A percentile compares a stretch with the other conserved stretches of the same genome.
phyloP scores from a whole-genome alignment of 2,329 filamentous ascomycete species.

The Hymenoscyphus linearis region DNA sequence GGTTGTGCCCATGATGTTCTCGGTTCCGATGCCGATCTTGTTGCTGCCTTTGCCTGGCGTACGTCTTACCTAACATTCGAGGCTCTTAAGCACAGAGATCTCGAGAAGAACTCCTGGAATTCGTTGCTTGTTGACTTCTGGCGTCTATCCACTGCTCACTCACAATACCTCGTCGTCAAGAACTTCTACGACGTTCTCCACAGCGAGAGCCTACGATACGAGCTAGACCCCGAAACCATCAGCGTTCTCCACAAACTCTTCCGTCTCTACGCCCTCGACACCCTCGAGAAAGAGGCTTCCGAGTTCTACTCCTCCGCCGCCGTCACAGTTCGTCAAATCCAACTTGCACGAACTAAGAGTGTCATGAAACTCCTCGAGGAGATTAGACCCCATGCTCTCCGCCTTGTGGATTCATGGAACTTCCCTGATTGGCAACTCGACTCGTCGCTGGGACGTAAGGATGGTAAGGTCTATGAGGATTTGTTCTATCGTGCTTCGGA shows the following conservation, averaged over 20 bases:
- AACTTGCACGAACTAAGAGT: slow-evolving; percentile 59
- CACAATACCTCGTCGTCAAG: slow-evolving; percentile 73
- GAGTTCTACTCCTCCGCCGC: slow-evolving; percentile 70
- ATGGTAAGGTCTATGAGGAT: slow-evolving; percentile 74
- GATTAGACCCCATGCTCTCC: slow-evolving; percentile 66
- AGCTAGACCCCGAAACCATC: slow-evolving; percentile 53
- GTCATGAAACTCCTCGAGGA: slow-evolving; percentile 67
- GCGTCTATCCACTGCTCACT: slow-evolving; percentile 68
- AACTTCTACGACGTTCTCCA: slow-evolving; percentile 70
- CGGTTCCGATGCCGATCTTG: slow-evolving; percentile 63
- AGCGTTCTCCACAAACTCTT: slow-evolving; percentile 60
- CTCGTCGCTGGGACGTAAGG: slow-evolving; percentile 61
- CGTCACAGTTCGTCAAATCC: slow-evolving; percentile 67
- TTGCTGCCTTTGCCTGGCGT: slow-evolving; percentile 71
- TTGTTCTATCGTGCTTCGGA: slow-evolving; percentile 68
- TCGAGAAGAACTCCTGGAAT: slow-evolving; percentile 73
- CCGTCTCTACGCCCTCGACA: slow-evolving; percentile 59
- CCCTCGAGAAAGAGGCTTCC: slow-evolving; percentile 61
- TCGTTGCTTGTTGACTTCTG: slow-evolving; percentile 73
- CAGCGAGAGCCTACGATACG: slow-evolving; percentile 43
- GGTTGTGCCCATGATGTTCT: slow-evolving; percentile 72
- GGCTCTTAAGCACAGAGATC: slow-evolving; percentile 67
- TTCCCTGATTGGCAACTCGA: slow-evolving; percentile 77
- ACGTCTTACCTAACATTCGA: slow-evolving; percentile 71
- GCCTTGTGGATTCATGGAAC: slow-evolving; percentile 68